phyloP scores from a whole-genome alignment of 1,139 yeast genomes.

The Scheffersomyces quercinus region DNA sequence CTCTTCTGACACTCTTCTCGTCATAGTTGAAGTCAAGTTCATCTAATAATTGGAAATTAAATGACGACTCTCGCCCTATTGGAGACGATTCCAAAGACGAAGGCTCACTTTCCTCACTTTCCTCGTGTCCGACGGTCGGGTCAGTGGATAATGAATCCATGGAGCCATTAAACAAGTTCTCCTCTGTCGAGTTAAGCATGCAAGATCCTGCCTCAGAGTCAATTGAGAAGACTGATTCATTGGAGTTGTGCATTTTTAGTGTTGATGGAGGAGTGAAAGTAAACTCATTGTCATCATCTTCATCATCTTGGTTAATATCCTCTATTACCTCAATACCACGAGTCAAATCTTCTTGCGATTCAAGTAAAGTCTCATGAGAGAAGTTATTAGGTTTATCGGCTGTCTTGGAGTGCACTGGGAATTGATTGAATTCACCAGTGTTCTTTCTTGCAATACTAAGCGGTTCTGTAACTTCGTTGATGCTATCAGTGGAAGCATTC shows the following conservation, averaged over 20 bases:
- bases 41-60: background rate
- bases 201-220: conserved; percentile 12
- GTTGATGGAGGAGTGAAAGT: conserved; percentile 4
- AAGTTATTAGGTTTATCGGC: conserved; percentile 7
- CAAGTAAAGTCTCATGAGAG: conserved; percentile 20
- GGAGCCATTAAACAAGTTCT: conserved; percentile 18
- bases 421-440: background rate
- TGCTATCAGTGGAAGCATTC: conserved; percentile 12
- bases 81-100: background rate
- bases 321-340: conserved; percentile 2
- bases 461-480: conserved; percentile 22
- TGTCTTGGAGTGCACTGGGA: background rate
- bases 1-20: background rate
- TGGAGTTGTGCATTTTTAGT: conserved; percentile 2
- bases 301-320: background rate
- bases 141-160: conserved; percentile 22
- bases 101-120: conserved; percentile 2
- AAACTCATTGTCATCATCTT: conserved; percentile 7
- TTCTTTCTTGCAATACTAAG: conserved; percentile 14
- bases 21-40: background rate
- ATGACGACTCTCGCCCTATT: background rate
- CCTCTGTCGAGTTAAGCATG: conserved; percentile 14
- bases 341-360: conserved; percentile 2
- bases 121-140: conserved; percentile 3
- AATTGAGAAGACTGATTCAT: conserved; percentile 15